Evolutionary conservation across 1,284 basidiomycete genomes (phyloP).

Genomic region (Cystobasidiaceae sp.): DNA sequence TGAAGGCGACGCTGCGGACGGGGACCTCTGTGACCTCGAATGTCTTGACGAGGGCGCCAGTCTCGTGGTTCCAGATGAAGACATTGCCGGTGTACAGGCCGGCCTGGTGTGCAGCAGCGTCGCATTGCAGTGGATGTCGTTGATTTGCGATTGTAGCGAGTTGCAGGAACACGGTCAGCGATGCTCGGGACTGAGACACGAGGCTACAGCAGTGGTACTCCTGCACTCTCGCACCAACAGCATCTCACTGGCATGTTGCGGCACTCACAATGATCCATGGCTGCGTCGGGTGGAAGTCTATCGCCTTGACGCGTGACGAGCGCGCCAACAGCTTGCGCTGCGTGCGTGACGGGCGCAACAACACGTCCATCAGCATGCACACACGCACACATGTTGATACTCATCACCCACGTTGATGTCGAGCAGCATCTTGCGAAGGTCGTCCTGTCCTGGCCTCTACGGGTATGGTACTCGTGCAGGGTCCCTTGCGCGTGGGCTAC

Average conservation of each 20-base stretch:
- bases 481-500: neutral
- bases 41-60: conserved; percentile 86
- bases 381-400: too few species aligned
- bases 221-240: too few species aligned
- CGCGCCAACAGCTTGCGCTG: conserved; percentile 31
- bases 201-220: too few species aligned
- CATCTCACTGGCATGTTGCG: too few species aligned
- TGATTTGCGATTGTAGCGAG: too few species aligned
- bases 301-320: conserved; percentile 93
- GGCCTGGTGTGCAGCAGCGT: conserved; percentile 34
- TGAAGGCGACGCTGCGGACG: conserved; percentile 92
- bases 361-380: neutral
- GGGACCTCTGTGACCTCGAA: conserved; percentile 98
- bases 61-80: conserved; percentile 96
- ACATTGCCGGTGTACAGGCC: conserved; percentile 94
- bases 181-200: too few species aligned
- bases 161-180: conserved; percentile 63
- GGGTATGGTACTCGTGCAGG: too few species aligned
- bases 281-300: conserved; percentile 97
- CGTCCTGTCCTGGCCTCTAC: too few species aligned
- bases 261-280: conserved; percentile 55
- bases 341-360: neutral
- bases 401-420: conserved; percentile 49
- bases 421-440: conserved; percentile 47
- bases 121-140: neutral